Evolutionary conservation across 1,139 yeast species (phyloP), one percentile per base, ranked within the genome.

Genomic region (Suhomyces kunorum): DNA sequence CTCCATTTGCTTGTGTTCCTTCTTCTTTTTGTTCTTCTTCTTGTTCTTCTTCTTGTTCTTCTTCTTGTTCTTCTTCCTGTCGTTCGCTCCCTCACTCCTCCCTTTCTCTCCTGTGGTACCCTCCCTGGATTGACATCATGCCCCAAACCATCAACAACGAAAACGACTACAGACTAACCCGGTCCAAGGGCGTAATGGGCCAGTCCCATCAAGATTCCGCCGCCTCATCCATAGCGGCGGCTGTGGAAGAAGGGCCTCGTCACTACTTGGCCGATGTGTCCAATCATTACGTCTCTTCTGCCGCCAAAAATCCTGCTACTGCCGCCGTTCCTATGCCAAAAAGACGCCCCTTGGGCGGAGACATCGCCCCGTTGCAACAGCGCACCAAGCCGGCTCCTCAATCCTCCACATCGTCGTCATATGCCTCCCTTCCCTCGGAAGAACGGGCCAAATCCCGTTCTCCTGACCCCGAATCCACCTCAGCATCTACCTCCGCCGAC

Each of bases 201-300:
- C 34, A 14, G 16, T n/a, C 20, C 42, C 38, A 34, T 19, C 37
- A 30, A 30, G 29, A 28, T 28, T 27, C 38, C 20, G 28, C 30
- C 36, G 30, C 17, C 30, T 48, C 43, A 13, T 51, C 45, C 20
- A 47, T 42, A 9, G 31, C 40, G 32, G 47, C 12, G 8, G 11
- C 28, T n/a, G 41, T n/a, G n/a, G n/a, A n/a, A n/a, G n/a, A n/a
- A n/a, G n/a, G n/a, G n/a, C n/a, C 50, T 32, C 63, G 76, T 42
- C 65, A 56, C 36, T 64, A 61, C 45, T 54, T 71, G 40, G 71
- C 68, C n/a, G 75, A 71, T 47, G 68, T 71, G 11, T 68, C 76
- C 32, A 64, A 66, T 44, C 74, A 69, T 40, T 64, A 61, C 44
- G 71, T 67, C 2, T 48, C 37, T 11, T 13, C 44, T 11, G 48